Evolutionary conservation across 345 rosid genomes (phyloP).

Genomic region (Eucalyptus albens): DNA sequence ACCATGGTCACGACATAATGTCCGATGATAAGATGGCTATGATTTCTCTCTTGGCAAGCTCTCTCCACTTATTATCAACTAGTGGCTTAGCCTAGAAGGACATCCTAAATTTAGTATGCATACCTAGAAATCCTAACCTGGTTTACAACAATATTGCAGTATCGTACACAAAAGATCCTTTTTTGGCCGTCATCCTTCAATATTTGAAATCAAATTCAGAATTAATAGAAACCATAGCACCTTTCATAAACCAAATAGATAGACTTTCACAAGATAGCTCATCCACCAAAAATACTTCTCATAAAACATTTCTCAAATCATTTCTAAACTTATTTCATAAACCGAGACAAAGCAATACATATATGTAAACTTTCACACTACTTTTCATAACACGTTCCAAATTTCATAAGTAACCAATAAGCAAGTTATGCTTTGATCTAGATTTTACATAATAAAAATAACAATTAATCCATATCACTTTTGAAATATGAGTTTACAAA

Average conservation of each 20-base stretch:
- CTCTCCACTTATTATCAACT: background rate
- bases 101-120: background rate
- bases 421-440: background rate
- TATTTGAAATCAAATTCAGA: background rate
- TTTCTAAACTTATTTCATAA: background rate
- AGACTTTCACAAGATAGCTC: background rate
- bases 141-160: background rate
- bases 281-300: background rate
- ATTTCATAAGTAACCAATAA: background rate
- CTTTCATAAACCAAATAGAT: background rate
- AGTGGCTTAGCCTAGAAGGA: fast-evolving
- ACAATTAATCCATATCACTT: background rate
- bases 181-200: background rate
- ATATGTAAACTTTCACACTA: background rate
- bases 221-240: background rate
- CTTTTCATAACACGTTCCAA: background rate
- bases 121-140: background rate
- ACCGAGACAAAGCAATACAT: background rate
- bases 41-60: background rate
- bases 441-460: background rate
- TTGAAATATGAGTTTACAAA: background rate
- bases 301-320: background rate
- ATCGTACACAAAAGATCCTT: fast-evolving
- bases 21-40: fast-evolving
- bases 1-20: background rate